phyloP scores from a whole-genome alignment of 108 stramenopile genomes.

The Pseudonitzschia multiseries region DNA sequence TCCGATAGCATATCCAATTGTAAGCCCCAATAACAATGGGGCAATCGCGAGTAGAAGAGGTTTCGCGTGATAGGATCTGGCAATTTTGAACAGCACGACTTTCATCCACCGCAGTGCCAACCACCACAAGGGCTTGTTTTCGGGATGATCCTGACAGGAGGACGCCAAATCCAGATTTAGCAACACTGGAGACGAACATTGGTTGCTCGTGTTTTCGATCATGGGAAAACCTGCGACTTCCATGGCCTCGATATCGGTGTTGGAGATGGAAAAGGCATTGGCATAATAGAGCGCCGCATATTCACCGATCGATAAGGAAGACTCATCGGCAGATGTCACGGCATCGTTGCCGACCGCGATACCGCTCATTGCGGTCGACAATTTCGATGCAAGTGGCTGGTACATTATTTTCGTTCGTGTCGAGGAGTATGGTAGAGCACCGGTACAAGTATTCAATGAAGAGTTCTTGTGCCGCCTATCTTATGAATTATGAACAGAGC shows the following conservation, averaged over 20 bases:
- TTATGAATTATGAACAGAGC: too few species aligned
- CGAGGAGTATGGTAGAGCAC: too few species aligned
- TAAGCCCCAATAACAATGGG: conserved; percentile 54
- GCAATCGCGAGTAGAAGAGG: conserved; percentile 50
- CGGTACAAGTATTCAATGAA: too few species aligned
- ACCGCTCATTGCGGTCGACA: background rate
- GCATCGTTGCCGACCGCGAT: background rate
- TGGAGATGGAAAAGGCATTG: background rate
- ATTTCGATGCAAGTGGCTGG: background rate
- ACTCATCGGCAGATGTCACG: background rate
- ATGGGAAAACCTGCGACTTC: background rate
- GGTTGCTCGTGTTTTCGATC: conserved; percentile 13
- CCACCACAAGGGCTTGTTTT: conserved; percentile 39
- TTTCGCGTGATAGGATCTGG: conserved; percentile 51
- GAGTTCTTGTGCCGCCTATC: too few species aligned
- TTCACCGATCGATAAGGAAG: background rate
- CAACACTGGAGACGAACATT: conserved; percentile 9
- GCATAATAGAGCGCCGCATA: background rate
- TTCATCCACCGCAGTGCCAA: conserved; percentile 54
- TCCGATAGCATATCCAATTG: conserved; percentile 54
- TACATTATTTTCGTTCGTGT: background rate
- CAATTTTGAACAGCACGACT: conserved; percentile 48
- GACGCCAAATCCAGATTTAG: background rate
- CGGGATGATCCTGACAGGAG: background rate
- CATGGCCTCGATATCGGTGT: background rate